These are phyloP conservation scores for Rachicladosporium sp. DNA, from an alignment of 2,329 filamentous ascomycete genomes.

Conservation along the genomic window DNA sequence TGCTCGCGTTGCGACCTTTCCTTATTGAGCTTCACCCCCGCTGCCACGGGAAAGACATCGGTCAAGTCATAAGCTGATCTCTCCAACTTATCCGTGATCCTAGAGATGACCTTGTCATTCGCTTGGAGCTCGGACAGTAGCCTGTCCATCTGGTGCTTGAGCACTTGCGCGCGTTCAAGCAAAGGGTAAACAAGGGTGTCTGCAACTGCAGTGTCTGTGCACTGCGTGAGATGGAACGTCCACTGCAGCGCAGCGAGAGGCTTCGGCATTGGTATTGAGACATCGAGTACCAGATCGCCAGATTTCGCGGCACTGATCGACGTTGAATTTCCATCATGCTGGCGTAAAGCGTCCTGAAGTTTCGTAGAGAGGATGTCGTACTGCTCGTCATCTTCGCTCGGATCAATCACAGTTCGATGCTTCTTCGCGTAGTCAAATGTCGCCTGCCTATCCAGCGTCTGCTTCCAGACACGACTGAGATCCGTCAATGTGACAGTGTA, in stretches of 20 bases:
- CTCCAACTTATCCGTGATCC: conserved; percentile 47
- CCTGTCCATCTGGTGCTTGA: conserved; percentile 35
- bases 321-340: conserved; percentile 24
- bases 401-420: conserved; percentile 60
- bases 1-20: conserved; percentile 34
- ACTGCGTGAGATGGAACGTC: conserved; percentile 45
- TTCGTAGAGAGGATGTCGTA: conserved; percentile 55
- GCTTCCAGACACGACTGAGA: conserved; percentile 60
- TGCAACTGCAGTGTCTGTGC: conserved; percentile 30
- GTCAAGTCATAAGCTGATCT: conserved; percentile 42
- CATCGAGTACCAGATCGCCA: conserved; percentile 34
- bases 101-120: conserved; percentile 48
- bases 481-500: conserved; percentile 61
- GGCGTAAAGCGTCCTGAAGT: conserved; percentile 38
- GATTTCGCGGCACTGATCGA: conserved; percentile 18
- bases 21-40: conserved; percentile 32
- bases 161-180: conserved; percentile 35
- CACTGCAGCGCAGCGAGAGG: conserved; percentile 53
- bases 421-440: conserved; percentile 52
- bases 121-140: conserved; percentile 40
- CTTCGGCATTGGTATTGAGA: conserved; percentile 49
- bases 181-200: conserved; percentile 42
- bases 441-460: conserved; percentile 47
- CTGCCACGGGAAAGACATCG: conserved; percentile 43
- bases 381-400: conserved; percentile 55